Evolutionary conservation across 768 basidiomycete genomes (phyloP), one percentile per base, ranked within the genome.

Genomic region (Tricholoma sp.): DNA sequence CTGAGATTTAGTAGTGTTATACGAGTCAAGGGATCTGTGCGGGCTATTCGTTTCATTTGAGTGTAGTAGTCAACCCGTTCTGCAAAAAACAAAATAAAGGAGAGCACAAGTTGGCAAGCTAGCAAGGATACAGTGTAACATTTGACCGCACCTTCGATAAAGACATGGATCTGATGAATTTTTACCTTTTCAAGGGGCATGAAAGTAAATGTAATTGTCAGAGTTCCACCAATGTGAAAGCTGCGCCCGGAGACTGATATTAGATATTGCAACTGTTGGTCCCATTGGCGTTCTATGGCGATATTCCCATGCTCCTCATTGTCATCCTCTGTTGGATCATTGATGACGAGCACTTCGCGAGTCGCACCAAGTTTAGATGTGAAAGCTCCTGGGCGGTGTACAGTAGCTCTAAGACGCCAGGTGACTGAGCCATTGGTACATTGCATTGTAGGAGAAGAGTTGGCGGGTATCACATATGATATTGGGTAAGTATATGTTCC

Each of bases 401-500:
- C 93, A 33, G 77, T 80, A 2, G 93, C 95, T 66, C 84, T 89
- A 18, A 98, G 79, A 42, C 76, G 75, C 85, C 97, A 99, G 1
- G 68, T 67, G 11, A 97, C 84, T 2, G 83, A 80, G 8, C 94
- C 96, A 61, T 82, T 88, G 37, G 86, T 82, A 58, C 86, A 86
- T 42, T 77, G 76, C 59, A 95, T 75, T 0, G 86, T 84, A 2
- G 96, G 91, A 2, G 94, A 93, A 3, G 88, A 78, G 57, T 82
- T 79, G 5, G 83, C 76, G 0, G 96, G 92, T 54, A 99, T 85
- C 15, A 85, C 77, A 68, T 98, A 94, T 12, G 90, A 90, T 64
- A 99, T 89, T 2, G 96, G 96, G 70, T 93, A 98, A 15, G 88
- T 92, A 68, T 98, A 98, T 5, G 85, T 89, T 17, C 94, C 94